A percentile compares a stretch with the other conserved stretches of the same genome.
phyloP scores from a whole-genome alignment of 2,329 filamentous ascomycete genomes.

The Colletotrichum trifolii region DNA sequence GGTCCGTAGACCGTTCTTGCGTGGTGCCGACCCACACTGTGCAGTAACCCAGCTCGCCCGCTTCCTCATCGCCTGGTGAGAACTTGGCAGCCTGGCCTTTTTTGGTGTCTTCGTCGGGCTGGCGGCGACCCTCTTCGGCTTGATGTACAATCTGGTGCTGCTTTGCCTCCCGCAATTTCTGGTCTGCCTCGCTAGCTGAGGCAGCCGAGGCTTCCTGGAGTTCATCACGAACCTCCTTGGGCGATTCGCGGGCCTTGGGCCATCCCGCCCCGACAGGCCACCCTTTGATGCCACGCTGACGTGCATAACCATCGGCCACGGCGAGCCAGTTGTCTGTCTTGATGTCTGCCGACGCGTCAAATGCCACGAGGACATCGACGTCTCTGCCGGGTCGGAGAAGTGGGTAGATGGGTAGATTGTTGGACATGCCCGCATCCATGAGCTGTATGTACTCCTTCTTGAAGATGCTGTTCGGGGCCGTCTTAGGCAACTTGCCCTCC shows the following conservation, averaged over 20 bases:
- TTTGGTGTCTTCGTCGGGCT: slow-evolving; percentile 40
- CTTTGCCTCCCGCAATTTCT: slow-evolving; percentile 72
- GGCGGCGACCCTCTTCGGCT: slow-evolving; percentile 40
- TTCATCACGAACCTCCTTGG: slow-evolving; percentile 70
- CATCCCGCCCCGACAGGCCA: slow-evolving; percentile 97
- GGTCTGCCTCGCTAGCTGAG: slow-evolving; percentile 68
- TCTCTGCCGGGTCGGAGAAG: slow-evolving; percentile 88
- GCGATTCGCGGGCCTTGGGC: slow-evolving; percentile 73
- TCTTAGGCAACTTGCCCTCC: slow-evolving; percentile 77
- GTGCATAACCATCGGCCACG: slow-evolving; percentile 91
- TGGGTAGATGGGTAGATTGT: slow-evolving; percentile 96
- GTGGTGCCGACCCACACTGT: slow-evolving; percentile 94
- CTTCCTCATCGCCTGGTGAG: slow-evolving; percentile 54
- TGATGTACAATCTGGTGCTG: slow-evolving; percentile 49
- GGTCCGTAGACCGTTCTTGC: slow-evolving; percentile 72
- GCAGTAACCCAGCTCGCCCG: slow-evolving; percentile 84
- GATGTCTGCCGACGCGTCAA: slow-evolving; percentile 94
- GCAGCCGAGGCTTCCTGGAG: slow-evolving; percentile 75
- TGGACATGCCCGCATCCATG: slow-evolving; percentile 99
- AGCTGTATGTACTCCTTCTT: slow-evolving; percentile 78
- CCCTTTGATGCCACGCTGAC: slow-evolving; percentile 88
- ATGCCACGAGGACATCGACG: slow-evolving; percentile 90
- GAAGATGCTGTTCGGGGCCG: slow-evolving; percentile 82
- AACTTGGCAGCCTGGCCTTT: slow-evolving; percentile 50
- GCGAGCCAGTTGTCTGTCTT: slow-evolving; percentile 96